phyloP scores from a whole-genome alignment of 495 filamentous ascomycete species.

The Podospora pseudopauciseta region DNA sequence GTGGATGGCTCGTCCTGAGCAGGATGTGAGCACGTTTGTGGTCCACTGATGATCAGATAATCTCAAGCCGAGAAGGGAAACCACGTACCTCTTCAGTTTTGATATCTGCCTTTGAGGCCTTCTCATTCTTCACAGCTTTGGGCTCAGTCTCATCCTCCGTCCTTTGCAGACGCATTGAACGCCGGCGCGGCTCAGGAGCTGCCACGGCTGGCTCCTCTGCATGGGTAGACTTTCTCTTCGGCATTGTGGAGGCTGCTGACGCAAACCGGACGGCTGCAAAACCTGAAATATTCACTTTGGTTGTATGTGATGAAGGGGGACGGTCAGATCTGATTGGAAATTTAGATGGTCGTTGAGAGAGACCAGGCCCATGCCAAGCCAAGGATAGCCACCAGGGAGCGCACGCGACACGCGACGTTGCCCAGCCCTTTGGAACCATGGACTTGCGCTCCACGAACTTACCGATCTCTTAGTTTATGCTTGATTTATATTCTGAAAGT shows the following conservation, averaged over 20 bases:
- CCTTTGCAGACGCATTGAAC: constrained; percentile 21
- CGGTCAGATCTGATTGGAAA: not conserved
- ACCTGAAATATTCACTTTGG: not conserved
- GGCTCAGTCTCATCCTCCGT: not conserved
- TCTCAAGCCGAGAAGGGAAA: not conserved
- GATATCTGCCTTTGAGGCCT: not conserved
- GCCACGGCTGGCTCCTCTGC: constrained; percentile 5
- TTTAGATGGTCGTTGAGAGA: not conserved
- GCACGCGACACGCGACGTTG: not conserved
- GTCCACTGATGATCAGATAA: not conserved
- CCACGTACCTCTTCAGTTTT: not conserved
- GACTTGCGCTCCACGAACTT: not conserved
- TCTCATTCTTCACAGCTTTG: constrained; percentile 8
- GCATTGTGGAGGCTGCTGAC: constrained; percentile 24
- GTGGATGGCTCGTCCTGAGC: constrained; percentile 9
- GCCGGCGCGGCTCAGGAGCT: constrained; percentile 17
- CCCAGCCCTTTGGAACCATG: not conserved
- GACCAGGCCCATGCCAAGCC: not conserved
- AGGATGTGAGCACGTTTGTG: not conserved
- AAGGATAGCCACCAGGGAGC: not conserved
- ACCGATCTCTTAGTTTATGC: not conserved
- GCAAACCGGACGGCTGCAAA: not conserved
- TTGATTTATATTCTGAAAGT: too few relatives aligned
- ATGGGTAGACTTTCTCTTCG: constrained; percentile 38
- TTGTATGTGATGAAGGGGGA: not conserved